Conservation (phyloP, 306 rosid genomes). For the Cyamopsis tetragonoloba region DNA sequence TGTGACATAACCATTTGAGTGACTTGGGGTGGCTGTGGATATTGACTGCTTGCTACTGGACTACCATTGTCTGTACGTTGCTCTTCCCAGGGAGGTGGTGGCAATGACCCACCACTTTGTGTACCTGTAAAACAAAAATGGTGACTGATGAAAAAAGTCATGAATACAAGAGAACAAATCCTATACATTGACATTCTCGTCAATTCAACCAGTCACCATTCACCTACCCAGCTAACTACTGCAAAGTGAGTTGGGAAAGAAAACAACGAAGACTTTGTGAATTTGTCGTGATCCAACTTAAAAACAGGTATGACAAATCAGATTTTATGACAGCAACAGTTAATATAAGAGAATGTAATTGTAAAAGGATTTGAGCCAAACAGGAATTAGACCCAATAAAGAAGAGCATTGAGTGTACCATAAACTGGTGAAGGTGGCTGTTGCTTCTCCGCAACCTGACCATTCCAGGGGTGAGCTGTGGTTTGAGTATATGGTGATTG, state of each 20-base stretch:
- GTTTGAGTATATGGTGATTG: constrained; percentile 59
- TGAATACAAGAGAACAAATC: constrained; percentile 6
- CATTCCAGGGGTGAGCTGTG: constrained; percentile 71
- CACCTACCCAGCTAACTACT: constrained; percentile 13
- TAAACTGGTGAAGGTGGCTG: constrained; percentile 63
- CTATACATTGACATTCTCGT: constrained; percentile 16
- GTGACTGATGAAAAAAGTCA: constrained; percentile 7
- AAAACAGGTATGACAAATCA: constrained; percentile 14
- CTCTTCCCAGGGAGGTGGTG: constrained; percentile 99
- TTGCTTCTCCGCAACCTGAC: constrained; percentile 56
- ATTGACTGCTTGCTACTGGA: constrained; percentile 56
- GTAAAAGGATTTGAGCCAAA: constrained; percentile 27
- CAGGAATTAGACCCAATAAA: constrained; percentile 16
- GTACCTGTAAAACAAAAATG: constrained; percentile 49
- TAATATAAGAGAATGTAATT: constrained; percentile 21
- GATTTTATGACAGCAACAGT: neutral
- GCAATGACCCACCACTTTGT: constrained; percentile 61
- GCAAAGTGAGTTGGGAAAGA: constrained; percentile 4
- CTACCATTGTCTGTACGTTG: constrained; percentile 55
- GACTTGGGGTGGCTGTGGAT: constrained; percentile 67
- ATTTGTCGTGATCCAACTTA: constrained; percentile 1
- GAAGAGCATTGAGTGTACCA: constrained; percentile 51
- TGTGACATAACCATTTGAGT: constrained; percentile 56
- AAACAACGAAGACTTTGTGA: neutral
- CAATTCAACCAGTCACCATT: constrained; percentile 20